These are phyloP conservation scores for Fusarium metavorans DNA, from an alignment of 2,329 filamentous ascomycete species.

Conservation along the genomic window DNA sequence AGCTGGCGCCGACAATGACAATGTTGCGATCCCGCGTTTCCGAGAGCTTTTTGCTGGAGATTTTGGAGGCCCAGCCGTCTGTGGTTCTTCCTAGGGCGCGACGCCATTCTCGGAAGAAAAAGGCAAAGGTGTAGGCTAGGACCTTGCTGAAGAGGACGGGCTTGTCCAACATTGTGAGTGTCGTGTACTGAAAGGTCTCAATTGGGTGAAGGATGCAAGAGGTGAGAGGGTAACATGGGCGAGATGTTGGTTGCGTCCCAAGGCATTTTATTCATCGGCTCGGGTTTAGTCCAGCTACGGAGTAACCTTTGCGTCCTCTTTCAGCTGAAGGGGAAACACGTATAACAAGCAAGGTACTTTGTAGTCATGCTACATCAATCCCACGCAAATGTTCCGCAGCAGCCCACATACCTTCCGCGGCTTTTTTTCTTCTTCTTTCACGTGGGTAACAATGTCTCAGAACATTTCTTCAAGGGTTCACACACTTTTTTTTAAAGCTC, in stretches of 20 bases:
- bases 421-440: neutral
- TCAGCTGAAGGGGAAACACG: slow-evolving; percentile 5
- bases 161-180: slow-evolving; percentile 46
- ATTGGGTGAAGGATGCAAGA: neutral
- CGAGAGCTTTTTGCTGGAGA: slow-evolving; percentile 7
- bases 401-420: neutral
- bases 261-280: neutral
- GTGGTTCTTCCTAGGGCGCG: slow-evolving; percentile 27
- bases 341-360: neutral
- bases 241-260: neutral
- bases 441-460: neutral
- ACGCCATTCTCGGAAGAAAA: slow-evolving; percentile 36
- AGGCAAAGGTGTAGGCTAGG: slow-evolving; percentile 42
- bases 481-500: neutral
- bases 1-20: slow-evolving; percentile 69
- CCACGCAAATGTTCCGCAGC: neutral
- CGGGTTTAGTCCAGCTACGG: neutral
- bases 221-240: neutral
- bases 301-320: neutral
- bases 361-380: neutral
- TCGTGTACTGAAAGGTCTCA: neutral
- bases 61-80: slow-evolving; percentile 22
- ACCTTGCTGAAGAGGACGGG: slow-evolving; percentile 46
- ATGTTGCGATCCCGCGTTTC: slow-evolving; percentile 56
- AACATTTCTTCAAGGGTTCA: neutral